Evolutionary conservation across 1,284 basidiomycete genomes (phyloP).

Genomic region (Cutaneotrichosporon daszewskae): DNA sequence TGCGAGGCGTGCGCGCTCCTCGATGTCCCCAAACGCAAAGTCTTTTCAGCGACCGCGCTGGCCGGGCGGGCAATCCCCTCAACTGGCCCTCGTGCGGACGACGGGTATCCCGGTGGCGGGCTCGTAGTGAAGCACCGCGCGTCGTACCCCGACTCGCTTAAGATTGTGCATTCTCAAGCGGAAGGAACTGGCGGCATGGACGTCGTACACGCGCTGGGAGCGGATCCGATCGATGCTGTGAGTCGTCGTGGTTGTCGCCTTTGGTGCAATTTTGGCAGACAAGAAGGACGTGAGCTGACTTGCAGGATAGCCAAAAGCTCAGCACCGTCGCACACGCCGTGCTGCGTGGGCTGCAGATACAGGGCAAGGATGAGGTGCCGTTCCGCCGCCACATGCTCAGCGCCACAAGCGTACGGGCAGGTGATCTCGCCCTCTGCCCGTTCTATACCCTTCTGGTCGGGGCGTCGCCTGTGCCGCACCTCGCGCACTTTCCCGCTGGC

Average conservation of each 20-base stretch:
- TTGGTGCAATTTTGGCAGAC: too few relatives aligned
- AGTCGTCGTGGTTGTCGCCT: too few relatives aligned
- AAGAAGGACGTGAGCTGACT: too few relatives aligned
- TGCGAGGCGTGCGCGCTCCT: slow-evolving; percentile 32
- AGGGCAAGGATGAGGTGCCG: slow-evolving; percentile 16
- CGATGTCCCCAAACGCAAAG: slow-evolving; percentile 13
- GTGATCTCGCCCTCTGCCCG: slow-evolving; percentile 27
- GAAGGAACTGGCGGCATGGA: slow-evolving; percentile 14
- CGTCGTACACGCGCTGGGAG: slow-evolving; percentile 27
- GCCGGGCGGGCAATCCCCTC: slow-evolving; percentile 23
- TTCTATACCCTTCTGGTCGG: slow-evolving; percentile 37
- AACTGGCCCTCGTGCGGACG: slow-evolving; percentile 30
- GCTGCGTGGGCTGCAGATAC: slow-evolving; percentile 15
- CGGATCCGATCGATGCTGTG: too few relatives aligned
- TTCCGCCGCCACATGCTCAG: slow-evolving; percentile 20
- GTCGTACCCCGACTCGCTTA: slow-evolving; percentile 36
- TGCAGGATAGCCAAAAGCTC: too few relatives aligned
- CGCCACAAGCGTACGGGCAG: not conserved
- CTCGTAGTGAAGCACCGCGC: too few relatives aligned
- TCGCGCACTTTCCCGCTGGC: slow-evolving; percentile 23
- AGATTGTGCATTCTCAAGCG: slow-evolving; percentile 28
- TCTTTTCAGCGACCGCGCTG: slow-evolving; percentile 24
- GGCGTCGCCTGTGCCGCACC: slow-evolving; percentile 12
- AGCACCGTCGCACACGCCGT: slow-evolving; percentile 1
- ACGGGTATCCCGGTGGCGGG: slow-evolving; percentile 22